A percentile compares a stretch with the other conserved stretches of the same genome.
phyloP scores from a whole-genome alignment of 1,284 basidiomycete species.

The Apiotrichum siamense region DNA sequence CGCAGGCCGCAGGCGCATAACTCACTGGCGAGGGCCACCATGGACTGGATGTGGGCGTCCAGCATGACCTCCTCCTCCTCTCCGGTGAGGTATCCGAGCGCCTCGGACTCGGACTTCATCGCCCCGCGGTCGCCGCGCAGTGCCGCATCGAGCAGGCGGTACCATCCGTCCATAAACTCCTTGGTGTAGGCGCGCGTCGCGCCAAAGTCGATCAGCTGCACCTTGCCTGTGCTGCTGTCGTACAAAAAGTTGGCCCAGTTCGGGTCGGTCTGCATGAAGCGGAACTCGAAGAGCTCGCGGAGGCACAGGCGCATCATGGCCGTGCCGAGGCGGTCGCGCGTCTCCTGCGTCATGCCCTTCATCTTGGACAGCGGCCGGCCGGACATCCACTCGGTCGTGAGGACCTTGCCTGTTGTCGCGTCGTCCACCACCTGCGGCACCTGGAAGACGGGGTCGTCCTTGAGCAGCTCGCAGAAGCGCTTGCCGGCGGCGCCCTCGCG shows the following conservation, averaged over 20 bases:
- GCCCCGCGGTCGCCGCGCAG: slow-evolving; percentile 61
- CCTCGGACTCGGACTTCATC: slow-evolving; percentile 68
- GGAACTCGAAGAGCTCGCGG: slow-evolving; percentile 82
- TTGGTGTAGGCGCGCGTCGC: slow-evolving; percentile 82
- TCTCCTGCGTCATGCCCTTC: slow-evolving; percentile 59
- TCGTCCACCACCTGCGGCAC: slow-evolving; percentile 76
- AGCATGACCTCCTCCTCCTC: slow-evolving; percentile 81
- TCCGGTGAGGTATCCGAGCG: slow-evolving; percentile 85
- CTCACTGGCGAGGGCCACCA: slow-evolving; percentile 55
- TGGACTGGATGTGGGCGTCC: slow-evolving; percentile 76
- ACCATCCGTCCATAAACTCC: slow-evolving; percentile 85
- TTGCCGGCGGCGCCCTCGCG: slow-evolving; percentile 73
- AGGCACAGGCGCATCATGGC: slow-evolving; percentile 80
- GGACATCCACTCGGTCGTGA: slow-evolving; percentile 82
- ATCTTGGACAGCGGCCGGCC: slow-evolving; percentile 70
- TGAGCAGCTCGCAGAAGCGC: slow-evolving; percentile 58
- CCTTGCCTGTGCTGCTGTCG: slow-evolving; percentile 55
- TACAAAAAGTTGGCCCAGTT: slow-evolving; percentile 98
- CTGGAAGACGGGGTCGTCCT: slow-evolving; percentile 62
- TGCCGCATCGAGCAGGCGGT: slow-evolving; percentile 71
- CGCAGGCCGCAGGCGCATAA: too few species aligned
- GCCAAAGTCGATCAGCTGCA: slow-evolving; percentile 94
- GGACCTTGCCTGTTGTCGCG: slow-evolving; percentile 69
- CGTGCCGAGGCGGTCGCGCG: slow-evolving; percentile 77
- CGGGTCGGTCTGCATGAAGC: slow-evolving; percentile 96